Evolutionary conservation across 306 rosid species (phyloP), one percentile per base, ranked within the genome.

Genomic region (Fragaria ananassa): DNA sequence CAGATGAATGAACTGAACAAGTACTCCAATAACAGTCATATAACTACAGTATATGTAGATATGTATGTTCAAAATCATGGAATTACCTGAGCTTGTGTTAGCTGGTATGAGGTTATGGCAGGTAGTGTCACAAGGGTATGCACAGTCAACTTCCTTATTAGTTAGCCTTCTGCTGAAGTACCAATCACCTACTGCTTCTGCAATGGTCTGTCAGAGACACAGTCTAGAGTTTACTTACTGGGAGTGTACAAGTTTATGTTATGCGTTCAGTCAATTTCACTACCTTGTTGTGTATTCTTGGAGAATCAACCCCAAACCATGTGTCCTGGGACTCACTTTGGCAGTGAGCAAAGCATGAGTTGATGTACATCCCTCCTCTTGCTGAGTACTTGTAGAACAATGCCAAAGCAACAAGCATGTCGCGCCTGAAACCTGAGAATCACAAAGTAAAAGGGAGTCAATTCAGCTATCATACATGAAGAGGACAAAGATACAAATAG

Each of bases 311-410:
- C 44, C 68, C 89, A 85, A 88, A 88, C 99, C 99, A 96, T 25
- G 98, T 92, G n/a, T 96, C 97, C 76, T 87, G 93, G 4, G 75
- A 85, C 83, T 96, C 99, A 74, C 98, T 92, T 85, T 96, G 99
- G 90, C 99, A 92, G 74, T 96, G 99, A 74, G 97, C 97, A 80
- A 96, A 96, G 76, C 99, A 96, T 60, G 99, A 92, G 70, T 96
- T 96, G 63, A 96, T 86, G 84, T 77, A 91, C 92, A 88, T 83
- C 64, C 98, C 99, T 35, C 88, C 99, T 74, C 89, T 82, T 71
- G 56, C 64, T n/a, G 98, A 91, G 78, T 80, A 68, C 45, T 83
- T 58, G 79, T 45, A 64, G 83, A 88, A 88, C 15, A 80, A 75
- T 76, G 74, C 78, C 77, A 92, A 74, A 47, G 89, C 77, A 27